Evolutionary conservation across 805 yeast genomes (phyloP), one percentile per base, ranked within the genome.

Genomic region (Metschnikowia hibisci): DNA sequence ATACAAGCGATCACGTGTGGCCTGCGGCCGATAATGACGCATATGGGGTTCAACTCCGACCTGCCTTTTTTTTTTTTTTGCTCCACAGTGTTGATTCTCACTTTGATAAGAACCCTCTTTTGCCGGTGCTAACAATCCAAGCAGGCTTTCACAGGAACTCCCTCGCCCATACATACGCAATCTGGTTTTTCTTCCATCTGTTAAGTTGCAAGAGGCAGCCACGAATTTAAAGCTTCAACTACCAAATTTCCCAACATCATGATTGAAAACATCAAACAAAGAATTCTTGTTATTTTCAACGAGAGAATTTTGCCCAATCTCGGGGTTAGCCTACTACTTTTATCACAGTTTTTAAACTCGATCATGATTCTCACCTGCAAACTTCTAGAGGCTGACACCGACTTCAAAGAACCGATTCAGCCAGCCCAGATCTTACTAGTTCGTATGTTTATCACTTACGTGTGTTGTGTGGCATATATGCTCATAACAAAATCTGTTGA

Each of bases 401-500:
- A 73, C 42, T 77, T 81, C 42, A 69, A 68, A 8, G 69, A 66
- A 13, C 84, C 87, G 5, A 75, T 87, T 51, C 81, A 83, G 55
- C 95, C 96, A 1, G 62, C 85, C 26, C 95, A 88, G 61, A 84
- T 89, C 42, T 67, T 89, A 31, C 76, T 87, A 50, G 81, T 78
- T 3, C 74, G 97, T 44, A 88, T 87, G 96, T 42, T 65, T 16
- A 74, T 87, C 45, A 90, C 96, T 0, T 76, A 78, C 45, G 37
- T 69, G 0, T 76, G 81, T 14, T 81, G 91, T 46, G 54, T 78
- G 25, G 40, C 64, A 1, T 84, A 81, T 56, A 77, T 84, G 80
- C 61, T 60, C 41, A 52, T 68, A 40, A 69, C 74, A 23, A 67
- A 69, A 45, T 56, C 66, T 4, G 78, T 80, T 8, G 78, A 76